Evolutionary conservation across 164 flowering plant species (phyloP).

Genomic region (Brasenia schreberi): DNA sequence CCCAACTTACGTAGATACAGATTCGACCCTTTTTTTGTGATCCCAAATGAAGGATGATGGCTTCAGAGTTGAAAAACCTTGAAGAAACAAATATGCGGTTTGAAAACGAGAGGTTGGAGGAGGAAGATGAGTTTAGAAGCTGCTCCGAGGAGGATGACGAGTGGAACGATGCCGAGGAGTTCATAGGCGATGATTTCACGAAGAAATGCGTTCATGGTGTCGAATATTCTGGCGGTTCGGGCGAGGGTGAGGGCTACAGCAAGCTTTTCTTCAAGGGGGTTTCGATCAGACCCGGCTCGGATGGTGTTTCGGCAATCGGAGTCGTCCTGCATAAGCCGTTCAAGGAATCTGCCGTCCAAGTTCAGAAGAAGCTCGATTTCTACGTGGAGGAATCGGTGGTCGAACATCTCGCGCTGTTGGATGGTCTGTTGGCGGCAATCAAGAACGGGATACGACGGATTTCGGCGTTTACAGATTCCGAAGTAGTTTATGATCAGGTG

Average conservation of each 20-base stretch:
- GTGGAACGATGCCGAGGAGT: slow-evolving; percentile 39
- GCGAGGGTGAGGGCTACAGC: neutral
- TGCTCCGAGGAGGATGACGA: slow-evolving; percentile 51
- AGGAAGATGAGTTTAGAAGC: slow-evolving; percentile 73
- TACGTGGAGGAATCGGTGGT: slow-evolving; percentile 68
- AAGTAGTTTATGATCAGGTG: slow-evolving; percentile 54
- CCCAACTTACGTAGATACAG: neutral
- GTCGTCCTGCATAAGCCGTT: slow-evolving; percentile 52
- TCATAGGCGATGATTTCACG: slow-evolving; percentile 16
- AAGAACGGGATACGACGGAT: slow-evolving; percentile 30
- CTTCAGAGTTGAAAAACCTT: neutral
- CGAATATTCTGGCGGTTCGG: neutral
- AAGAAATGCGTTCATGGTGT: slow-evolving; percentile 19
- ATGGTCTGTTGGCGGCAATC: slow-evolving; percentile 54
- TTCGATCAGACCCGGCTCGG: slow-evolving; percentile 34
- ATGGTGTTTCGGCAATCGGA: slow-evolving; percentile 63
- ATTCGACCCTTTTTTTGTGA: neutral
- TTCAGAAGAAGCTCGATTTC: slow-evolving; percentile 80
- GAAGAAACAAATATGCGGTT: neutral
- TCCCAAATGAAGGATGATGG: neutral
- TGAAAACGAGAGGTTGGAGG: slow-evolving; percentile 28
- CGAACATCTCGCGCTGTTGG: slow-evolving; percentile 75
- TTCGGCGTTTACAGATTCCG: slow-evolving; percentile 63
- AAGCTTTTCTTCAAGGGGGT: slow-evolving; percentile 76
- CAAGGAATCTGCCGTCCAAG: slow-evolving; percentile 24